phyloP scores from a whole-genome alignment of 208 protist genomes.

The Leishmania braziliensis region DNA sequence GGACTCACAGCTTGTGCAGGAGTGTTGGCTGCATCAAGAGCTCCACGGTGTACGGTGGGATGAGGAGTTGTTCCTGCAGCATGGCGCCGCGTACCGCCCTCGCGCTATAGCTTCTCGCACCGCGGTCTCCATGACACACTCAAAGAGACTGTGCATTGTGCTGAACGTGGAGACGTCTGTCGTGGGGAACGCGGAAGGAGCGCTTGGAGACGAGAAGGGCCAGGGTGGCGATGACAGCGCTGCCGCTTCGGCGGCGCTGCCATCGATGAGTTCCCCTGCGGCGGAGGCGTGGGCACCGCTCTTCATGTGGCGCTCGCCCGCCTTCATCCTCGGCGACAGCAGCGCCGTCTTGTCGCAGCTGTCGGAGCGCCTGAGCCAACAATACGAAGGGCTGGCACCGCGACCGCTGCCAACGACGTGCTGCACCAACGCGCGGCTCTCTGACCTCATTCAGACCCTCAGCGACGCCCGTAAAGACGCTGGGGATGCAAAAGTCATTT shows the following conservation, averaged over 20 bases:
- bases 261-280: slow-evolving; percentile 23
- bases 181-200: slow-evolving; percentile 46
- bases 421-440: slow-evolving; percentile 58
- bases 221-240: slow-evolving; percentile 24
- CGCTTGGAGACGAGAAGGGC: slow-evolving; percentile 26
- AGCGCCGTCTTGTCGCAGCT: slow-evolving; percentile 59
- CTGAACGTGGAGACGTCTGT: slow-evolving; percentile 67
- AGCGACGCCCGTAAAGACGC: slow-evolving; percentile 68
- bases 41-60: slow-evolving; percentile 65
- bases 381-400: slow-evolving; percentile 74
- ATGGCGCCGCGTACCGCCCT: slow-evolving; percentile 63
- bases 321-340: slow-evolving; percentile 61
- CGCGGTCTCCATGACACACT: slow-evolving; percentile 52
- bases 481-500: slow-evolving; percentile 71
- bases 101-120: slow-evolving; percentile 64
- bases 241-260: slow-evolving; percentile 11
- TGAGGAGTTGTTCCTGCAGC: slow-evolving; percentile 43
- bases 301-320: slow-evolving; percentile 77
- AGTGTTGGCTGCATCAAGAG: slow-evolving; percentile 69
- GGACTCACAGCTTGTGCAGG: slow-evolving; percentile 51
- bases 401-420: slow-evolving; percentile 53
- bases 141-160: slow-evolving; percentile 62
- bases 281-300: slow-evolving; percentile 44
- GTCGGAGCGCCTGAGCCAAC: slow-evolving; percentile 58
- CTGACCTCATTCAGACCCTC: slow-evolving; percentile 60